Percentiles rank a stretch among this genome's conserved stretches.
Conservation (phyloP, 495 filamentous ascomycete genomes). For the Penicillium samsonianum region DNA sequence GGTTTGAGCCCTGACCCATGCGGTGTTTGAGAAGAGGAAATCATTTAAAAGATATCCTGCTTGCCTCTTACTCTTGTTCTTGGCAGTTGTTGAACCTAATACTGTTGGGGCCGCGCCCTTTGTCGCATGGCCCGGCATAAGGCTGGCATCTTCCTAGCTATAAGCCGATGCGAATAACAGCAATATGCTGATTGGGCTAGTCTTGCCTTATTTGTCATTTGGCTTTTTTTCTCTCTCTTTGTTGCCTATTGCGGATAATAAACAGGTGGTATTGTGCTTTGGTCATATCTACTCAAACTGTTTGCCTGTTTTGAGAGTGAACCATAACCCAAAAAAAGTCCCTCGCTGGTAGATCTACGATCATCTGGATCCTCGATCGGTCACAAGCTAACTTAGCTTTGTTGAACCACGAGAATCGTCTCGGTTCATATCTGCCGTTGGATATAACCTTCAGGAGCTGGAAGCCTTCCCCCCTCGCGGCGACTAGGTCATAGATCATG, state of each 20-base stretch:
- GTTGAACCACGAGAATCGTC: not conserved
- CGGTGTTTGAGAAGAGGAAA: slow-evolving; percentile 3
- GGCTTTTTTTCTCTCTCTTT: not conserved
- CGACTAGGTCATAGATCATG: slow-evolving; percentile 4
- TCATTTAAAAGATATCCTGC: slow-evolving; percentile 10
- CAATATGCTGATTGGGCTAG: not conserved
- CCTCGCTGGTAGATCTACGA: slow-evolving; percentile 1
- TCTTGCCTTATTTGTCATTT: not conserved
- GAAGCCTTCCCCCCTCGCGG: not conserved
- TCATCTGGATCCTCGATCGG: slow-evolving; percentile 7
- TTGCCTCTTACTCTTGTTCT: not conserved
- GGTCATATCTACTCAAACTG: not conserved
- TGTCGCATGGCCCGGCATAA: not conserved
- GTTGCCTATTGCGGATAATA: not conserved
- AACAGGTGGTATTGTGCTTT: slow-evolving; percentile 9
- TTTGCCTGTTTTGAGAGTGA: not conserved
- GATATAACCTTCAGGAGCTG: slow-evolving; percentile 6
- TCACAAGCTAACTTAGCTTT: slow-evolving; percentile 1
- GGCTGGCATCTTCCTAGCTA: slow-evolving; percentile 3
- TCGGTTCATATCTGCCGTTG: slow-evolving; percentile 5
- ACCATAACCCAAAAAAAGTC: not conserved
- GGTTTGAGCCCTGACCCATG: not conserved
- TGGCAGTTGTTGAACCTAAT: slow-evolving; percentile 4
- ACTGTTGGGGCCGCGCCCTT: not conserved
- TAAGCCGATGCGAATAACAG: not conserved